These are phyloP conservation scores for Fusarium torreyae DNA, from an alignment of 2,329 filamentous ascomycete genomes.

Conservation along the genomic window DNA sequence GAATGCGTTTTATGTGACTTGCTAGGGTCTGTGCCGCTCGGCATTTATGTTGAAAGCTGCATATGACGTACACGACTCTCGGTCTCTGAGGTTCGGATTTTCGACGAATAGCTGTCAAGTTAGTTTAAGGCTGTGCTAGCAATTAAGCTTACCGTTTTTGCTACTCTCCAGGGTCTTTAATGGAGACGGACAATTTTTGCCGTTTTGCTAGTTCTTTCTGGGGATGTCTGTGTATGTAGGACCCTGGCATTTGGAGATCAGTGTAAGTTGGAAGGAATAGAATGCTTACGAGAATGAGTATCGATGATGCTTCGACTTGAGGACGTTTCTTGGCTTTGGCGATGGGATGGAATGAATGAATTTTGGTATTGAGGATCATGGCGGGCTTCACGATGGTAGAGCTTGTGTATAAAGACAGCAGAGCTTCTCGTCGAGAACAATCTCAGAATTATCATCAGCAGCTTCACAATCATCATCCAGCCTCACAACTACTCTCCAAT, in stretches of 20 bases:
- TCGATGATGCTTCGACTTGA: slow-evolving; percentile 36
- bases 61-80: slow-evolving; percentile 41
- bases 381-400: slow-evolving; percentile 4
- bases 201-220: slow-evolving; percentile 15
- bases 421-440: neutral
- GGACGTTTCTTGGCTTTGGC: neutral
- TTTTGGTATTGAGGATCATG: neutral
- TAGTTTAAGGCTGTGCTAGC: slow-evolving; percentile 17
- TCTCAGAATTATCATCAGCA: slow-evolving; percentile 17
- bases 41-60: neutral
- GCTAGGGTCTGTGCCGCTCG: neutral
- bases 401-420: slow-evolving; percentile 27
- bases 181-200: slow-evolving; percentile 41
- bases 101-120: neutral
- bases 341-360: neutral
- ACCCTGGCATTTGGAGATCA: slow-evolving; percentile 12
- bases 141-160: slow-evolving; percentile 37
- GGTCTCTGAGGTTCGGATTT: neutral
- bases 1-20: slow-evolving; percentile 17
- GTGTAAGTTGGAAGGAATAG: neutral
- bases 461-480: slow-evolving; percentile 3
- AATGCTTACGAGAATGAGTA: slow-evolving; percentile 4
- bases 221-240: neutral
- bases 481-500: neutral
- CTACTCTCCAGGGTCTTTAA: slow-evolving; percentile 21